These are phyloP conservation scores for Cicer yamashitae DNA, from an alignment of 306 rosid species.

Conservation along the genomic window DNA sequence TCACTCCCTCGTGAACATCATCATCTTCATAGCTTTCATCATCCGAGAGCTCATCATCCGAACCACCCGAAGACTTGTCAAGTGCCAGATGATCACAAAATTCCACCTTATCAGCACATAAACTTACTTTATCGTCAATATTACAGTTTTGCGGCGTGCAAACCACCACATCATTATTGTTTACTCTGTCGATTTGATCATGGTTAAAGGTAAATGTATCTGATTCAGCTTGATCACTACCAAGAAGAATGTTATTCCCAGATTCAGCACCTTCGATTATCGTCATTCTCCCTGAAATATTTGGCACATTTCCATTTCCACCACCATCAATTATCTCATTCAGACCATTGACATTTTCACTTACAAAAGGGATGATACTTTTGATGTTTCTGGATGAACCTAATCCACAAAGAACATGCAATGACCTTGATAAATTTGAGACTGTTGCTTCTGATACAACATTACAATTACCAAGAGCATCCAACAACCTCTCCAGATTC, in stretches of 20 bases:
- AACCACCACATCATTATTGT: slow-evolving; percentile 36
- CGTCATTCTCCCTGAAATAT: slow-evolving; percentile 33
- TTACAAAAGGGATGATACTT: slow-evolving; percentile 45
- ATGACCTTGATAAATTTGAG: slow-evolving; percentile 63
- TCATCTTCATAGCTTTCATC: slow-evolving; percentile 51
- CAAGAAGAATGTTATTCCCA: slow-evolving; percentile 40
- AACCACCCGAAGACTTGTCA: slow-evolving; percentile 28
- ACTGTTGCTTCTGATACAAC: slow-evolving; percentile 72
- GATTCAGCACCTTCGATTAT: slow-evolving; percentile 41
- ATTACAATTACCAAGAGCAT: slow-evolving; percentile 59
- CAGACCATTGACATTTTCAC: slow-evolving; percentile 34
- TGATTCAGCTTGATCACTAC: slow-evolving; percentile 30
- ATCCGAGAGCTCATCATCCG: slow-evolving; percentile 42
- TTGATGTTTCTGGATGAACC: slow-evolving; percentile 44
- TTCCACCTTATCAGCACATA: slow-evolving; percentile 3
- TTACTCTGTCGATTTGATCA: slow-evolving; percentile 39
- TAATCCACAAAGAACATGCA: slow-evolving; percentile 58
- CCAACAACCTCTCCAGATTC: slow-evolving; percentile 56
- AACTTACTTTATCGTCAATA: slow-evolving; percentile 40
- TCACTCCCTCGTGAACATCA: slow-evolving; percentile 47
- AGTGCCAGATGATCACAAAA: slow-evolving; percentile 37
- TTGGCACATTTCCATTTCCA: slow-evolving; percentile 35
- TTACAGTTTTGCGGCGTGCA: slow-evolving; percentile 37
- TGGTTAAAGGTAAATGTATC: slow-evolving; percentile 26
- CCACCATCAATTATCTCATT: slow-evolving; percentile 42